Base-by-base conservation (phyloP, 1,284 basidiomycete species). In the Ustilago vetiveriae region DNA sequence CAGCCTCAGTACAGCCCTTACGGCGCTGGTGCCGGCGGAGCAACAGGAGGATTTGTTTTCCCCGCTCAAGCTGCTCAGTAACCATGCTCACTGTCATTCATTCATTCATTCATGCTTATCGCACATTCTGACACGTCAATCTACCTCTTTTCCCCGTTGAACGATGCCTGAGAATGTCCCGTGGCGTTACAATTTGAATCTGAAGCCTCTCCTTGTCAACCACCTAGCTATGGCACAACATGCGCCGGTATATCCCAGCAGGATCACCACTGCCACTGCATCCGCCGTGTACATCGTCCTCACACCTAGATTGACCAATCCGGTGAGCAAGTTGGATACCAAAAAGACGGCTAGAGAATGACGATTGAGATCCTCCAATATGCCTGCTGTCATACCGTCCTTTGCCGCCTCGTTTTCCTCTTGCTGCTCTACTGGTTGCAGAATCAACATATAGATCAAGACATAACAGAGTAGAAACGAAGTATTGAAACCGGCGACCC, bases 401-500 rank as follows among this genome's bases (percentile, higher is more conserved):
- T 45, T 21, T n/a, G 29, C n/a, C n/a, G n/a, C n/a, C n/a, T n/a
- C n/a, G n/a, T n/a, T 16, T 6, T 23, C 33, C 6, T n/a, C 22
- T 13, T 26, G 11, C 32, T 36, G 79, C 33, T 81, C 72, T 16
- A 84, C 84, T 9, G 84, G 83, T 13, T 88, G 85, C 78, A 89
- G 89, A 76, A 90, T 88, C 38, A 85, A 73, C 46, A 89, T 85
- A 75, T 95, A 92, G 27, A 97, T 83, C 19, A 89, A 66, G 42
- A 94, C 85, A 82, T 97, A 96, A 2, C 87, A 88, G 9, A 93
- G 85, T 19, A 98, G 84, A 83, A 94, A 94, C 2, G 88, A 86
- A 0, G 90, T 89, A 82, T 98, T 98, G 87, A 89, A 96, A 2
- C 92, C 94, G 0, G 87, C 87, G 7, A 91, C 87, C 93, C 94